A percentile compares a stretch with the other conserved stretches of the same genome.
phyloP scores from a whole-genome alignment of 257 asterid species.

The Salvia splendens region DNA sequence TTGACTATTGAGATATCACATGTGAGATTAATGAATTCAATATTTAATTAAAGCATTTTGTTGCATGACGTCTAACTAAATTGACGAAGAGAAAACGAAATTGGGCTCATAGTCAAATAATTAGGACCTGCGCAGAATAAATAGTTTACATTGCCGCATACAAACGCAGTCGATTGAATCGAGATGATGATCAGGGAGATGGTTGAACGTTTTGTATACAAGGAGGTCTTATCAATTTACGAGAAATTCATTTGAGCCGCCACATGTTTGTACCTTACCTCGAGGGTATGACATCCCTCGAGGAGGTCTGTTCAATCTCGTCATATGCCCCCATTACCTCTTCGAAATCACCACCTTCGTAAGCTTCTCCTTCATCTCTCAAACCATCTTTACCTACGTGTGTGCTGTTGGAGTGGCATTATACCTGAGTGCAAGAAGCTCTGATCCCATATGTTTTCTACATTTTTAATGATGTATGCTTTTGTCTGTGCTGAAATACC shows the following conservation, averaged over 20 bases:
- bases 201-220: slow-evolving; percentile 27
- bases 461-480: slow-evolving; percentile 22
- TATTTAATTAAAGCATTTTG: too few relatives aligned
- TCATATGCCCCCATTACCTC: slow-evolving; percentile 75
- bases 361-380: slow-evolving; percentile 60
- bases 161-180: too few relatives aligned
- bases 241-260: slow-evolving; percentile 37
- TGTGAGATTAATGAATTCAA: too few relatives aligned
- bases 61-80: too few relatives aligned
- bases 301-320: slow-evolving; percentile 65
- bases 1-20: too few relatives aligned
- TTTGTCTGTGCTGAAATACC: background rate
- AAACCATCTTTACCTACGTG: slow-evolving; percentile 42
- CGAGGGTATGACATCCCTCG: slow-evolving; percentile 59
- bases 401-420: slow-evolving; percentile 44
- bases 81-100: too few relatives aligned
- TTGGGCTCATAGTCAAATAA: too few relatives aligned
- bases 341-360: slow-evolving; percentile 54
- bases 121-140: too few relatives aligned
- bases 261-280: slow-evolving; percentile 31
- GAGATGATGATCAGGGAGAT: slow-evolving; percentile 29
- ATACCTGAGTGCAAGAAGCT: slow-evolving; percentile 60
- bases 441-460: slow-evolving; percentile 65
- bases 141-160: too few relatives aligned
- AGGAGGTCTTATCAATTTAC: slow-evolving; percentile 42